phyloP scores from a whole-genome alignment of 2,329 filamentous ascomycete genomes.

The Nakataea oryzae region DNA sequence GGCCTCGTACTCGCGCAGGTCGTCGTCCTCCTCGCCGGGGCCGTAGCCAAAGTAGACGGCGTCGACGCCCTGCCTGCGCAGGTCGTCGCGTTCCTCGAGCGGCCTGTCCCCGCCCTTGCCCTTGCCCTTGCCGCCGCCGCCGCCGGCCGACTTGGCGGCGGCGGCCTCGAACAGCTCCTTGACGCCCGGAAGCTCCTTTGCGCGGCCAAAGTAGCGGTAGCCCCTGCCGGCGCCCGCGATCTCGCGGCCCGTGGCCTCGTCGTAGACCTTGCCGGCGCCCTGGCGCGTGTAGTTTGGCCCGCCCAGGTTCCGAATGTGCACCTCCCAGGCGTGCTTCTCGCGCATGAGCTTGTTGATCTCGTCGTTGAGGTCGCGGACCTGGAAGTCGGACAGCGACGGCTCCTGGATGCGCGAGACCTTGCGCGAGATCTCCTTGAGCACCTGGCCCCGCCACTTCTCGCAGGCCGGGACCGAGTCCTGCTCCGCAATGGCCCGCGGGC shows the following conservation, averaged over 20 bases:
- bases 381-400: slow-evolving; percentile 80
- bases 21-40: slow-evolving; percentile 80
- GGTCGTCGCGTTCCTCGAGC: slow-evolving; percentile 56
- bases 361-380: slow-evolving; percentile 95
- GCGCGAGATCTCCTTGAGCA: slow-evolving; percentile 91
- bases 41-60: slow-evolving; percentile 95
- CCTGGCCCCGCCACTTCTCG: slow-evolving; percentile 97
- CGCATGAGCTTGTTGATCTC: slow-evolving; percentile 99
- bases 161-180: slow-evolving; percentile 92
- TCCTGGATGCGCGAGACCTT: slow-evolving; percentile 97
- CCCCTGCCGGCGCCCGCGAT: slow-evolving; percentile 72
- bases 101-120: slow-evolving; percentile 38
- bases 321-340: slow-evolving; percentile 98
- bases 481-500: slow-evolving; percentile 83
- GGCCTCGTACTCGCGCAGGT: slow-evolving; percentile 68
- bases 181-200: slow-evolving; percentile 81
- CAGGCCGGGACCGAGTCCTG: slow-evolving; percentile 75
- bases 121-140: neutral
- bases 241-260: slow-evolving; percentile 57
- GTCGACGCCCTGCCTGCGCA: slow-evolving; percentile 64
- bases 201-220: slow-evolving; percentile 89
- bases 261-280: slow-evolving; percentile 55
- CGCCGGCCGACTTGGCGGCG: slow-evolving; percentile 34
- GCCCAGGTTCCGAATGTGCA: slow-evolving; percentile 90
- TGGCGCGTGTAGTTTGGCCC: slow-evolving; percentile 91